phyloP scores from a whole-genome alignment of 192 early-diverging fungal genomes.

The Dissophora globulifera region DNA sequence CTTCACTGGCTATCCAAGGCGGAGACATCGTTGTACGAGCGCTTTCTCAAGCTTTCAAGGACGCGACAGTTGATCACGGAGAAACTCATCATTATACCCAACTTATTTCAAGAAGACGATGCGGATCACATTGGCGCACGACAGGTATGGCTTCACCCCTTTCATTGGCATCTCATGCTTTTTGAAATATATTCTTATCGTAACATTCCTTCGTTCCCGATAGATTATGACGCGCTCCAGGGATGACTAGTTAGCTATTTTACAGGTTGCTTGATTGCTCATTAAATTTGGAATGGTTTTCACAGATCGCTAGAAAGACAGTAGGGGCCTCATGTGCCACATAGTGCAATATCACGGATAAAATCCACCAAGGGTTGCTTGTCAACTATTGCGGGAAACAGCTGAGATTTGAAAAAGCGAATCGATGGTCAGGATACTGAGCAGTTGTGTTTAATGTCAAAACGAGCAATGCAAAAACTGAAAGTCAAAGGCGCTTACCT shows the following conservation, averaged over 20 bases:
- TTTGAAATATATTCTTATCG: too few relatives aligned
- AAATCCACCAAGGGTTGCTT: slow-evolving; percentile 11
- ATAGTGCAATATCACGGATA: slow-evolving; percentile 13
- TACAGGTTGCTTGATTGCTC: background rate
- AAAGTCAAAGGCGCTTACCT: slow-evolving; percentile 23
- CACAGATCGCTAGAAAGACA: too few relatives aligned
- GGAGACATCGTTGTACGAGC: slow-evolving; percentile 74
- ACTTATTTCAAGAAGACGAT: slow-evolving; percentile 6
- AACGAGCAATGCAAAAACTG: too few relatives aligned
- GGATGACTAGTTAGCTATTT: slow-evolving; percentile 9
- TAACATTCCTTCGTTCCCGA: background rate
- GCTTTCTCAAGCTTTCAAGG: slow-evolving; percentile 76
- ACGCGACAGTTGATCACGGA: slow-evolving; percentile 73
- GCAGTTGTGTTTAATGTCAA: too few relatives aligned
- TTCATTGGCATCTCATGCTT: too few relatives aligned
- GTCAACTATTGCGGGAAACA: slow-evolving; percentile 22
- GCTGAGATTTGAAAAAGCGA: slow-evolving; percentile 7
- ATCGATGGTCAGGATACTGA: background rate
- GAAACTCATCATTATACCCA: slow-evolving; percentile 78
- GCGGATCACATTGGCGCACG: background rate
- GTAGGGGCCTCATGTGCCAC: slow-evolving; percentile 5
- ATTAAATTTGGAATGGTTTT: background rate
- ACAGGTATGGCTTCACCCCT: too few relatives aligned
- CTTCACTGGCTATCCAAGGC: too few relatives aligned
- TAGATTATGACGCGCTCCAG: slow-evolving; percentile 35